A percentile compares a stretch with the other conserved stretches of the same genome.
Evolutionary conservation across 306 rosid genomes (phyloP).

Genomic region (Elaeagnus macrophylla): DNA sequence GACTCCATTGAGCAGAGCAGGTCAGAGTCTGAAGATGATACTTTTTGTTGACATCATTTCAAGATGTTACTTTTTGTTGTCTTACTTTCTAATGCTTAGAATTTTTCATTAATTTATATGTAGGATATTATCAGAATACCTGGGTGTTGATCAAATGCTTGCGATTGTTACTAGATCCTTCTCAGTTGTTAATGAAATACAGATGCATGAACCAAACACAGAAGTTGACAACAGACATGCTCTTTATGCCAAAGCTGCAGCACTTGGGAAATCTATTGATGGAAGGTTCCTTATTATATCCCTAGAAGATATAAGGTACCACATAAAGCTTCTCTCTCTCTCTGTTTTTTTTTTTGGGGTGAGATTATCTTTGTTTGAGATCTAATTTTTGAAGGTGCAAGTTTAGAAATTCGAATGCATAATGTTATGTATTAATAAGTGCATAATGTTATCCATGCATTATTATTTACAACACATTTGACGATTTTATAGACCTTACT

Average conservation of each 20-base stretch:
- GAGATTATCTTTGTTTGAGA: no score
- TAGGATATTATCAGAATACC: slow-evolving; percentile 59
- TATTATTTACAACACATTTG: not conserved
- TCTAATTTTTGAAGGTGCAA: no score
- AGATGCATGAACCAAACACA: slow-evolving; percentile 29
- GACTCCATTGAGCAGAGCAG: slow-evolving; percentile 42
- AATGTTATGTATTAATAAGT: no score
- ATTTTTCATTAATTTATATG: slow-evolving; percentile 4
- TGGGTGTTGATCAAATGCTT: slow-evolving; percentile 53
- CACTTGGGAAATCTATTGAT: slow-evolving; percentile 24
- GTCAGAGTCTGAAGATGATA: slow-evolving; percentile 19
- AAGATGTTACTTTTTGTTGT: not conserved
- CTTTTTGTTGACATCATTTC: no score
- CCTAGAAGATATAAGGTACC: slow-evolving; percentile 49
- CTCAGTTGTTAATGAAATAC: slow-evolving; percentile 33
- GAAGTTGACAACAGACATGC: slow-evolving; percentile 32
- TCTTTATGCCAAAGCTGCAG: slow-evolving; percentile 32
- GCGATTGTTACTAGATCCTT: slow-evolving; percentile 45
- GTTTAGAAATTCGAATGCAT: no score
- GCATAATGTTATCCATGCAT: no score
- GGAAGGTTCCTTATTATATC: slow-evolving; percentile 40
- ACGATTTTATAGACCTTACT: slow-evolving; percentile 35
- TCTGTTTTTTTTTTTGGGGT: no score
- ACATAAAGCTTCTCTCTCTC: not conserved
- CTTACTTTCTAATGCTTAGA: slow-evolving; percentile 1